Conservation (phyloP, 2,329 filamentous ascomycete species). For the Chrysosporium keratinophilum region DNA sequence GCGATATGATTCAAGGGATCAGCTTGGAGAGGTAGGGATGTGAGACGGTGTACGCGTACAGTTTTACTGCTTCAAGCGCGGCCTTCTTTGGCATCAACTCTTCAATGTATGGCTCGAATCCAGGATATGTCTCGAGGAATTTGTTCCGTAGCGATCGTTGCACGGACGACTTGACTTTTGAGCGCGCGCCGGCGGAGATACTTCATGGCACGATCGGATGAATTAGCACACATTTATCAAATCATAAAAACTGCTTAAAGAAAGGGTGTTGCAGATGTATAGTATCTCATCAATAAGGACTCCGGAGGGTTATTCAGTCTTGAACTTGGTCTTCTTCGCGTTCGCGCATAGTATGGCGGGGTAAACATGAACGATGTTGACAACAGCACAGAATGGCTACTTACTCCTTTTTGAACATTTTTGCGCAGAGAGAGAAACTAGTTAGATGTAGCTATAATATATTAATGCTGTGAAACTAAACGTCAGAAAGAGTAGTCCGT, state of each 20-base stretch:
- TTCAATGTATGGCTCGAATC: constrained; percentile 79
- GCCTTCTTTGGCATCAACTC: constrained; percentile 92
- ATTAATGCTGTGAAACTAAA: neutral
- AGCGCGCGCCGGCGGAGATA: constrained; percentile 30
- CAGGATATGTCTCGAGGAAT: constrained; percentile 73
- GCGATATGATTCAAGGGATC: neutral
- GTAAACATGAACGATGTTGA: neutral
- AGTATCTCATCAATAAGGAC: neutral
- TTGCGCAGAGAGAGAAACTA: constrained; percentile 19
- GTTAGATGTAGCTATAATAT: neutral
- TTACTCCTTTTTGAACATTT: constrained; percentile 92
- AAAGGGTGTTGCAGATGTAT: neutral
- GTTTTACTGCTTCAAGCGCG: constrained; percentile 79
- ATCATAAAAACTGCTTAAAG: no score
- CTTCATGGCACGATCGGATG: neutral
- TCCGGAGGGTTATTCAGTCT: neutral
- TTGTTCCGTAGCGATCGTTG: constrained; percentile 77
- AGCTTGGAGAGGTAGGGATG: neutral
- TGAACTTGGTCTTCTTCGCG: neutral
- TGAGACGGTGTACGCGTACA: constrained; percentile 38
- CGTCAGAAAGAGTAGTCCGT: neutral
- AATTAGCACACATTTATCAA: neutral
- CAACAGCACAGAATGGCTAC: constrained; percentile 22
- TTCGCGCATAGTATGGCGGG: neutral
- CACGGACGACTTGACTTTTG: constrained; percentile 94